Base-by-base conservation (phyloP, 208 protist genomes). In the Acanthamoeba quina region DNA sequence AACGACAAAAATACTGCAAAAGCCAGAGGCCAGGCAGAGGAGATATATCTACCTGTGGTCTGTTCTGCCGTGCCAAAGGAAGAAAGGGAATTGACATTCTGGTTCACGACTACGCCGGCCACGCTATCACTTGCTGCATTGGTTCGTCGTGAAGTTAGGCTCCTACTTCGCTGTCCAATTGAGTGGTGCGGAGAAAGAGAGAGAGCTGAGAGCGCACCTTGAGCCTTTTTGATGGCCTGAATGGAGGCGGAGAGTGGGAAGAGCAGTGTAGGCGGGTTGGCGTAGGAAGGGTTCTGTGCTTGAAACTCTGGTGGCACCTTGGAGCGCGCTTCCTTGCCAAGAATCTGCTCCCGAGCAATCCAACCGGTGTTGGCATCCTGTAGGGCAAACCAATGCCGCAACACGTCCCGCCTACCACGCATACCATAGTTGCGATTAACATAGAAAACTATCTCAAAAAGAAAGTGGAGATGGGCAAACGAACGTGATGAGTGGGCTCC, bases 291-390 rank as follows among this genome's bases (percentile, higher is more conserved):
- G n/a, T 85, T 9, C 94, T 98, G 98, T 2, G 89, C 52, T 34
- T 96, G 64, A 92, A 98, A 98, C 91, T 98, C 95, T n/a, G 31
- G 0, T 19, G 97, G 97, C 56, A 98, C 97, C 89, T 95, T 97
- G 41, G 62, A 90, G 21, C 86, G 52, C 24, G 97, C 94, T 93
- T 98, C 98, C 1, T 24, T 34, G 47, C 98, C 98, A 0, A 98
- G 72, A 26, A 98, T 98, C 94, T 98, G 97, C 93, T 99, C 98
- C 41, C 98, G 94, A 9, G 98, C 92, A 34, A 99, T 98, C 98
- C 98, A 99, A 1, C 98, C 98, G 49, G 7, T 82, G 44, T 95
- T 86, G 5, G 68, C 17, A 72, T 97, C 89, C 96, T 98, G 97
- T 0, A 98, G 56, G 29, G 95, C 93, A 3, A 98, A 94, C 98